Evolutionary conservation across 225 moss, liverwort and hornwort genomes (phyloP), one percentile per base, ranked within the genome.

Genomic region (Marchantia paleacea): DNA sequence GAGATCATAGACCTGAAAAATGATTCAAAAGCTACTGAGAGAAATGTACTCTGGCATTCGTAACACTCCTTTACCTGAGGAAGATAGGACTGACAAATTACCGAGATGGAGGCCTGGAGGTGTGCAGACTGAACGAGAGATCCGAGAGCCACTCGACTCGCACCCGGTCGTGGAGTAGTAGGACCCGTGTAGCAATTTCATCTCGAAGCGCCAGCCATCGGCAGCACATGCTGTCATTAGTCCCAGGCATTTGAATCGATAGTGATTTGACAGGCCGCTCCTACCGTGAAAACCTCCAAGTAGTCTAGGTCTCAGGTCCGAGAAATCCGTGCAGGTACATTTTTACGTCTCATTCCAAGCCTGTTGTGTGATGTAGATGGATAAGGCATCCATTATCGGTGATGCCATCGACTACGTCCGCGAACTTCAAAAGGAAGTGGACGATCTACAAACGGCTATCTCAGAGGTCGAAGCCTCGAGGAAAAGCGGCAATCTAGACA

Each of bases 361-460:
- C 22, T 73, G 52, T 53, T 22, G 52, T 52, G 52, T 52, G 22
- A 28, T 81, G 48, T 81, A 91, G 91, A 91, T 91, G 91, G 91
- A 91, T 81, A 91, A 89, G 58, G 91, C 89, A 49, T 91, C 91
- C 18, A 91, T 91, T 72, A 83, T 91, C 3, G 91, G 89, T 22
- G 91, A 91, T 73, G 89, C 91, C 55, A 91, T 91, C 74, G 91
- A 89, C 53, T 91, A 89, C 29, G 87, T 91, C 52, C 83, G 84
- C 58, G 87, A 87, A 69, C 89, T 91, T 58, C 85, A 89, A 22
- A 87, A 91, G 74, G 81, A 91, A 83, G 78, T 91, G 16, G 82
- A 91, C 24, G 84, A 80, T 10, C 80, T 91, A 67, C 85, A 89
- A 71, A 30, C 78, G 19, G 89, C 85, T 48, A 86, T 91, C 65